Evolutionary conservation across 2,329 filamentous ascomycete genomes (phyloP).

Genomic region (Zelopaecilomyces penicillatus): DNA sequence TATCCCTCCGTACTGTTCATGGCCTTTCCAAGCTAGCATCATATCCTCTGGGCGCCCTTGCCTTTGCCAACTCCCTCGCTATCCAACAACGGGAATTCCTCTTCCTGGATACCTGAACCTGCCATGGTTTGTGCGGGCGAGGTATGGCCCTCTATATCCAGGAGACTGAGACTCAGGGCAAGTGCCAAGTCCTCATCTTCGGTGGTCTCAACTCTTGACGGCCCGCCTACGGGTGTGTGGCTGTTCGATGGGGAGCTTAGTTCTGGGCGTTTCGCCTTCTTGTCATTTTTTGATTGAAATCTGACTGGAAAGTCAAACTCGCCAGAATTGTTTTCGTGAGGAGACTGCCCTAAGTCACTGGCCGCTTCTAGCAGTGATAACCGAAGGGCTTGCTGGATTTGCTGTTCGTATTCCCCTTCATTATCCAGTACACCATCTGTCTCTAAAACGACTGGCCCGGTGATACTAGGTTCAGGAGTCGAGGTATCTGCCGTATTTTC

Average conservation of each 20-base stretch:
- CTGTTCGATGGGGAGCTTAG: conserved; percentile 28
- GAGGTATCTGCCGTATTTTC: conserved; percentile 38
- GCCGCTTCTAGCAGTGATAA: conserved; percentile 51
- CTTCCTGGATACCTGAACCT: conserved; percentile 13
- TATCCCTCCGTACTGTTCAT: too few relatives aligned
- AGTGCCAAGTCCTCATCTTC: conserved; percentile 51
- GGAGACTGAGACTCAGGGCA: conserved; percentile 51
- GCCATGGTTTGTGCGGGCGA: conserved; percentile 6
- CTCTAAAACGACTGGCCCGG: conserved; percentile 19
- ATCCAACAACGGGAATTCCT: conserved; percentile 34
- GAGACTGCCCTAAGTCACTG: conserved; percentile 38
- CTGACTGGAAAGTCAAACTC: conserved; percentile 45
- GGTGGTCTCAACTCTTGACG: conserved; percentile 12
- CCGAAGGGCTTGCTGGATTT: conserved; percentile 55
- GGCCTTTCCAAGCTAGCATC: neutral
- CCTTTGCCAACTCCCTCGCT: conserved; percentile 36
- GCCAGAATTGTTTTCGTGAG: conserved; percentile 35
- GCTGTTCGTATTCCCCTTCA: conserved; percentile 50
- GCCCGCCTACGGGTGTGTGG: conserved; percentile 25
- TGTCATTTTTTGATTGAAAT: conserved; percentile 33
- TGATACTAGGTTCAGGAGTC: conserved; percentile 47
- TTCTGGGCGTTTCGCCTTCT: conserved; percentile 30
- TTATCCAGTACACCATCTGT: conserved; percentile 25
- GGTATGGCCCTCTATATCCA: conserved; percentile 38
- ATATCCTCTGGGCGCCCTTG: conserved; percentile 25